Conservation (phyloP, 345 rosid genomes). For the Cardamine resedifolia region DNA sequence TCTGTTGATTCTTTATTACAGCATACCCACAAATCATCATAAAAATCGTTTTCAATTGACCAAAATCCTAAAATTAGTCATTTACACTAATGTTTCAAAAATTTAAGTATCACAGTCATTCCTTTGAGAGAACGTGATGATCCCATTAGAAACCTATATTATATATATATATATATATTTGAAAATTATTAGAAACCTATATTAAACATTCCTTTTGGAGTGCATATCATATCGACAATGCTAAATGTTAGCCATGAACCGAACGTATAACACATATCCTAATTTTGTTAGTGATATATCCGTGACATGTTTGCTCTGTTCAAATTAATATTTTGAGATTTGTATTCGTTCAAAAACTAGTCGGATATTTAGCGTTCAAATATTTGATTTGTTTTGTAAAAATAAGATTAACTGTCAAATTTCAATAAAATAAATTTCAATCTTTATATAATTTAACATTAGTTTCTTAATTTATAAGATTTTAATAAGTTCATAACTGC, state of each 20-base stretch:
- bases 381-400: not conserved
- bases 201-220: not conserved
- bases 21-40: too few relatives aligned
- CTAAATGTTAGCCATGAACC: too few relatives aligned
- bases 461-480: not conserved
- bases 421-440: not conserved
- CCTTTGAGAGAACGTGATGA: not conserved
- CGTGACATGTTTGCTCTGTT: too few relatives aligned
- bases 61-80: not conserved
- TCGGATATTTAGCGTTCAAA: not conserved
- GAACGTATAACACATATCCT: not conserved
- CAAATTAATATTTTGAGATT: too few relatives aligned
- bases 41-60: not conserved
- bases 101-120: not conserved
- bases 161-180: too few relatives aligned
- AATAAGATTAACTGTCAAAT: not conserved
- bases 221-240: not conserved
- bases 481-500: not conserved
- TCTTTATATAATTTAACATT: not conserved
- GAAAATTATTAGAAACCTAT: too few relatives aligned
- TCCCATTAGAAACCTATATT: not conserved
- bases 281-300: too few relatives aligned
- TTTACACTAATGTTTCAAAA: not conserved
- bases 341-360: too few relatives aligned
- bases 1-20: too few relatives aligned